A percentile compares a stretch with the other conserved stretches of the same genome.
phyloP scores from a whole-genome alignment of 257 asterid species.

The Pogostemon cablin region DNA sequence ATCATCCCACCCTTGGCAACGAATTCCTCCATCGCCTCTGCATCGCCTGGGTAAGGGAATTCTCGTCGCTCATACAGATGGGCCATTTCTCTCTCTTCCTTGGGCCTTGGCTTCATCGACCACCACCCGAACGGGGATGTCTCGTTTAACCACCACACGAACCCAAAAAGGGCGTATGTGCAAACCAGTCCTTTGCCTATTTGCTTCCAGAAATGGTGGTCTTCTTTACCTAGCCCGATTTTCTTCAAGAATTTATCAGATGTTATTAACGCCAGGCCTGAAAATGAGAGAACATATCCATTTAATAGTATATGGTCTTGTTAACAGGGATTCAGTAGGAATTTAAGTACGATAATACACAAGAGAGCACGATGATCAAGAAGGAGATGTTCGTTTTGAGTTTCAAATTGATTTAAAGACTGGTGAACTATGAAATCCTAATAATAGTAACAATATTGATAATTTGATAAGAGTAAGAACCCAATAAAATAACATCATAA shows the following conservation, averaged over 20 bases:
- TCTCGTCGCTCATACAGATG: conserved; percentile 79
- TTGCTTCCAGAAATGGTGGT: conserved; percentile 92
- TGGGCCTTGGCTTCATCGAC: conserved; percentile 81
- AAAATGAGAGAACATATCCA: not conserved
- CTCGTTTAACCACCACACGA: conserved; percentile 44
- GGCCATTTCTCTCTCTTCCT: conserved; percentile 82
- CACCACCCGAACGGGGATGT: conserved; percentile 97
- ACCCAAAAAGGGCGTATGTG: conserved; percentile 74
- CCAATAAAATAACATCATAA: no score
- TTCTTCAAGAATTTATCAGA: conserved; percentile 64
- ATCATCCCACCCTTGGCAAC: conserved; percentile 90
- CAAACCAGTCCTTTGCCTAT: conserved; percentile 71
- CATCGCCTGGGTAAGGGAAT: conserved; percentile 88
- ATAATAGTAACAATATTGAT: no score
- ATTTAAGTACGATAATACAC: not conserved
- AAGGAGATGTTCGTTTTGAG: not conserved
- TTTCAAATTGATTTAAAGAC: no score
- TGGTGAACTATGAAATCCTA: no score
- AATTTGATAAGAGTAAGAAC: no score
- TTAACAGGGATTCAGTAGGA: not conserved
- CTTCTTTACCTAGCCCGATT: conserved; percentile 84
- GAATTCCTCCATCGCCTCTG: conserved; percentile 90
- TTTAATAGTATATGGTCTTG: not conserved
- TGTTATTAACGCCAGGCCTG: conserved; percentile 50
- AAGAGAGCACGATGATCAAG: conserved; percentile 9